Conservation (phyloP, 2,329 filamentous ascomycete species). For the Dactylella cylindrospora region DNA sequence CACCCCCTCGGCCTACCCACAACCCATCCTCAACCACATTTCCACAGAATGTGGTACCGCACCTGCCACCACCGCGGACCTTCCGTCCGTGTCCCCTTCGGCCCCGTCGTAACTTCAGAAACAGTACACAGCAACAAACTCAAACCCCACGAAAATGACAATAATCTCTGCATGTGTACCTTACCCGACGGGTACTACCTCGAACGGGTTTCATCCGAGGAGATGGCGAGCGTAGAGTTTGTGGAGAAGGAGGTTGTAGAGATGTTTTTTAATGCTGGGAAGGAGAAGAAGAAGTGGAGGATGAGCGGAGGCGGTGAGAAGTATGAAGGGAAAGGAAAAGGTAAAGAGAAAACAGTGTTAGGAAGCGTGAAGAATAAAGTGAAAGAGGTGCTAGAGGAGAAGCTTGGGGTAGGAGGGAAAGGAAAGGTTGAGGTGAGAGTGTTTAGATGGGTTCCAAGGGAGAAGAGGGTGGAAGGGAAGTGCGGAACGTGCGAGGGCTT, state of each 20-base stretch:
- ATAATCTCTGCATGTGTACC: slow-evolving; percentile 20
- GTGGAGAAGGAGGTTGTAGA: slow-evolving; percentile 2
- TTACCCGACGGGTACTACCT: background rate
- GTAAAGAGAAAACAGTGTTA: background rate
- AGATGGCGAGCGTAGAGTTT: background rate
- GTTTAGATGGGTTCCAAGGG: slow-evolving; percentile 10
- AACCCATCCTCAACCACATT: slow-evolving; percentile 12
- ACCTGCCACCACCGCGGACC: slow-evolving; percentile 8
- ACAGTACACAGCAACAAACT: background rate
- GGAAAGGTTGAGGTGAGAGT: slow-evolving; percentile 6
- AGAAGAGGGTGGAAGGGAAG: slow-evolving; percentile 10
- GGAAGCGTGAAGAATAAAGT: background rate
- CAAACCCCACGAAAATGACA: slow-evolving; percentile 5
- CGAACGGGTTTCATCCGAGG: slow-evolving; percentile 13
- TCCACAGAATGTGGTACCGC: slow-evolving; percentile 13
- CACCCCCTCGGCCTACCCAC: background rate
- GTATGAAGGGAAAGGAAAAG: background rate
- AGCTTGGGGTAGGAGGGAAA: background rate
- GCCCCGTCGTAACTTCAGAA: no score
- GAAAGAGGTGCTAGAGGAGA: background rate
- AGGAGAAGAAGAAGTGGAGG: no score
- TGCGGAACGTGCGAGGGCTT: slow-evolving; percentile 4
- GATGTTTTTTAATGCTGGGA: background rate
- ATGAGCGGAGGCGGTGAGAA: no score
- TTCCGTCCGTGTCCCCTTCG: slow-evolving; percentile 3